Percentiles rank a stretch among this genome's conserved stretches.
phyloP scores from a whole-genome alignment of 2,329 filamentous ascomycete genomes.

The Arthrobotrys sphaeroides region DNA sequence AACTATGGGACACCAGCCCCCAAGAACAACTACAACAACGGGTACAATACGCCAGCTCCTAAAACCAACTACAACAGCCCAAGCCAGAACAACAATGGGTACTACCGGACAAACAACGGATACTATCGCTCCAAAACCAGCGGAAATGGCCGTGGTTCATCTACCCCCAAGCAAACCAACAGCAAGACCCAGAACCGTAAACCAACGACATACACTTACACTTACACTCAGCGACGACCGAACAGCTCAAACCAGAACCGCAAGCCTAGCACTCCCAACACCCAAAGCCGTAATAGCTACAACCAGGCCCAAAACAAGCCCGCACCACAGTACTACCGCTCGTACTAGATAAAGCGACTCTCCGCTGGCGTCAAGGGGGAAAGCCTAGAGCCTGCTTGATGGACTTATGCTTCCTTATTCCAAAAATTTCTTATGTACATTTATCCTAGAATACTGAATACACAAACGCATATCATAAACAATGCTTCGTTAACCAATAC shows the following conservation, averaged over 20 bases:
- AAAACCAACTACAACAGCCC: not conserved
- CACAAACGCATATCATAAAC: too few relatives aligned
- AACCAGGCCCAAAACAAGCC: not conserved
- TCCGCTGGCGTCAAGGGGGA: not conserved
- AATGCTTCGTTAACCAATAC: too few relatives aligned
- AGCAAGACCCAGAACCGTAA: constrained; percentile 2
- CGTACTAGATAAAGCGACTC: not conserved
- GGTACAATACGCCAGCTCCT: not conserved
- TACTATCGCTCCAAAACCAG: constrained; percentile 5
- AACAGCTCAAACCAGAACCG: not conserved
- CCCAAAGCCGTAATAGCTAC: not conserved
- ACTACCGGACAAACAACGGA: not conserved
- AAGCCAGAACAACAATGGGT: not conserved
- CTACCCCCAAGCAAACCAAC: not conserved
- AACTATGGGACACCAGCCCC: not conserved
- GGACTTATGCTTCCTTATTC: not conserved
- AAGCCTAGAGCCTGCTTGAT: not conserved
- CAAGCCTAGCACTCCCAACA: not conserved
- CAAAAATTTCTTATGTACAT: constrained; percentile 1
- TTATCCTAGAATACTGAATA: not conserved
- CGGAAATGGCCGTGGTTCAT: not conserved
- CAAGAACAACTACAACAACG: constrained; percentile 1
- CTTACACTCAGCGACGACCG: constrained; percentile 1
- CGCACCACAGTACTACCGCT: not conserved
- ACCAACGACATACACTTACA: not conserved